Conservation (phyloP, 257 asterid genomes). For the Leonotis leonurus region DNA sequence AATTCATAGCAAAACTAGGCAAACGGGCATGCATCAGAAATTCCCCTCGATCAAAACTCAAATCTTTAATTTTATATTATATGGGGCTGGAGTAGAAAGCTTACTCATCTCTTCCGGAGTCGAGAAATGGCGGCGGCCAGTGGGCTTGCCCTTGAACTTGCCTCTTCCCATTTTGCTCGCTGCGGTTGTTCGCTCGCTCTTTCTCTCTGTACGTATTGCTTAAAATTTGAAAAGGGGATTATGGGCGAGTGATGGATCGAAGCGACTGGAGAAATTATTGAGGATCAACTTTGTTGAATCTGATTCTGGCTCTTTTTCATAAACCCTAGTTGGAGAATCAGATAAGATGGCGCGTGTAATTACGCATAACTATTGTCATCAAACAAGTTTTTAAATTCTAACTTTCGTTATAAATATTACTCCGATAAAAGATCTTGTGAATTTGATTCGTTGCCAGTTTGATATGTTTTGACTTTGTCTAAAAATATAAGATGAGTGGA, state of each 20-base stretch:
- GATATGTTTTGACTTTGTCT: too few relatives aligned
- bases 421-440: too few relatives aligned
- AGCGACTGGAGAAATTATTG: slow-evolving; percentile 22
- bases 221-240: slow-evolving; percentile 5
- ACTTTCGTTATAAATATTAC: too few relatives aligned
- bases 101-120: slow-evolving; percentile 52
- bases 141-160: slow-evolving; percentile 59
- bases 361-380: background rate
- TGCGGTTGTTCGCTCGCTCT: background rate
- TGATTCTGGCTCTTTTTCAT: slow-evolving; percentile 17
- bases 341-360: background rate
- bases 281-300: slow-evolving; percentile 22
- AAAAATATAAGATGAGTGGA: too few relatives aligned
- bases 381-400: background rate
- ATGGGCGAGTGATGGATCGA: slow-evolving; percentile 8
- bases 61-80: too few relatives aligned
- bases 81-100: slow-evolving; percentile 3
- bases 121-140: slow-evolving; percentile 61
- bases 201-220: background rate
- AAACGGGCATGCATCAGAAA: background rate
- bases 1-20: slow-evolving; percentile 8
- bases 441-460: too few relatives aligned
- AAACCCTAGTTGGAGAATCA: slow-evolving; percentile 25
- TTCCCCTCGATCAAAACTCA: background rate
- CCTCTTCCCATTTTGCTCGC: slow-evolving; percentile 39